phyloP scores from a whole-genome alignment of 306 rosid species.

The Trichosanthes cucumerina region DNA sequence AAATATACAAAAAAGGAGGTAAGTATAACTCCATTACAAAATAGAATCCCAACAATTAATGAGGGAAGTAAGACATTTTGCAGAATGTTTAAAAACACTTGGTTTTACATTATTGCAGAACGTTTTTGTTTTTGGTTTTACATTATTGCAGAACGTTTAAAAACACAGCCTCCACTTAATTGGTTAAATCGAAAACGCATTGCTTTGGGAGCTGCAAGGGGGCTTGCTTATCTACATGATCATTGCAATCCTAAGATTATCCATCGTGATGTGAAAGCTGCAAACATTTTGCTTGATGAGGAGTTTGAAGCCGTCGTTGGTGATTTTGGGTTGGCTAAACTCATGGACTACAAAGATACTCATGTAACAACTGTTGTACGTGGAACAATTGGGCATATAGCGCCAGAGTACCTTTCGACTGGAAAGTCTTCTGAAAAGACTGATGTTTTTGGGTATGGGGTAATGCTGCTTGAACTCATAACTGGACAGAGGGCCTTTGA shows the following conservation, averaged over 20 bases:
- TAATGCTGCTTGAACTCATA: constrained; percentile 91
- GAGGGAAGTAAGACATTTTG: too few relatives aligned
- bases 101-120: too few relatives aligned
- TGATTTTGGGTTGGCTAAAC: constrained; percentile 86
- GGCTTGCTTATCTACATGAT: constrained; percentile 90
- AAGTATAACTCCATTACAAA: too few relatives aligned
- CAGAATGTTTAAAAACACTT: too few relatives aligned
- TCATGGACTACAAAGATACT: constrained; percentile 90
- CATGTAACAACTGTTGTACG: constrained; percentile 91
- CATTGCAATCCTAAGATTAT: constrained; percentile 94
- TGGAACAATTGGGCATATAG: constrained; percentile 90
- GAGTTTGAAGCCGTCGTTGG: constrained; percentile 94
- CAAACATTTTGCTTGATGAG: constrained; percentile 85
- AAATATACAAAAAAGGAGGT: too few relatives aligned
- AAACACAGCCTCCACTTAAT: constrained; percentile 47
- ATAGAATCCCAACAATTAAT: too few relatives aligned
- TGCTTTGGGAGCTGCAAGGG: constrained; percentile 85
- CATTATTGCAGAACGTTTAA: constrained; percentile 45
- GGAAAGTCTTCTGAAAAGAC: constrained; percentile 93
- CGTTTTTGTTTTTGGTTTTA: constrained; percentile 1
- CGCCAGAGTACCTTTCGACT: constrained; percentile 90
- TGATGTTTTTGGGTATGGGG: constrained; percentile 96
- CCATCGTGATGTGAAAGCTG: constrained; percentile 94
- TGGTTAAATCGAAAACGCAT: constrained; percentile 57
- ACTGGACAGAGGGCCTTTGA: constrained; percentile 95